Conservation (phyloP, 306 rosid genomes). For the Cyclanthera cordifolia region DNA sequence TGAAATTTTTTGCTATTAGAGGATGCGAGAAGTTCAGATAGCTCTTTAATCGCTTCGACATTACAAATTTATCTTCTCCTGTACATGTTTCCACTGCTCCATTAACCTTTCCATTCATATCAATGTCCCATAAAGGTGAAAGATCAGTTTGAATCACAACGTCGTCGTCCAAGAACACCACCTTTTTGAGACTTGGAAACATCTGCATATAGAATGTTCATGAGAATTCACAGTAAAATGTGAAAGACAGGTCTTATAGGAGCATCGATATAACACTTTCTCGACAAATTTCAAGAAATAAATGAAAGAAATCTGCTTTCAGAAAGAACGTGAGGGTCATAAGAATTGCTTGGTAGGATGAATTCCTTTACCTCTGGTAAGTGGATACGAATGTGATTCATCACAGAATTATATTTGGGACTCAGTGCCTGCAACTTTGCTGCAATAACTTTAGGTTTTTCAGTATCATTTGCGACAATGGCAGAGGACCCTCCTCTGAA, state of each 20-base stretch:
- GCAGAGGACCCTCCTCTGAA: slow-evolving; percentile 93
- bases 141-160: slow-evolving; percentile 94
- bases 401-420: slow-evolving; percentile 93
- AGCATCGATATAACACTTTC: background rate
- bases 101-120: slow-evolving; percentile 82
- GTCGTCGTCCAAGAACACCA: slow-evolving; percentile 92
- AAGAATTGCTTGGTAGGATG: background rate
- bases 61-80: slow-evolving; percentile 91
- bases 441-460: slow-evolving; percentile 72
- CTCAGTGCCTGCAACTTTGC: slow-evolving; percentile 92
- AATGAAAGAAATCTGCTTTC: background rate
- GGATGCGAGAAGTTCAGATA: slow-evolving; percentile 98
- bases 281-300: background rate
- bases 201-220: slow-evolving; percentile 30
- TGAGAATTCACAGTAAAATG: slow-evolving; percentile 4
- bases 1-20: slow-evolving; percentile 41
- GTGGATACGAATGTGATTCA: slow-evolving; percentile 92
- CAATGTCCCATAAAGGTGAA: slow-evolving; percentile 93
- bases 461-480: slow-evolving; percentile 65
- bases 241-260: background rate
- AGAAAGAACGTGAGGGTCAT: background rate
- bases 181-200: slow-evolving; percentile 86
- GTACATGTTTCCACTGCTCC: slow-evolving; percentile 94
- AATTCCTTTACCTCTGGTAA: slow-evolving; percentile 69
- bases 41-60: slow-evolving; percentile 83